A percentile compares a stretch with the other conserved stretches of the same genome.
These are phyloP conservation scores for Basidioascus undulatus DNA, from an alignment of 768 basidiomycete genomes.

Conservation along the genomic window DNA sequence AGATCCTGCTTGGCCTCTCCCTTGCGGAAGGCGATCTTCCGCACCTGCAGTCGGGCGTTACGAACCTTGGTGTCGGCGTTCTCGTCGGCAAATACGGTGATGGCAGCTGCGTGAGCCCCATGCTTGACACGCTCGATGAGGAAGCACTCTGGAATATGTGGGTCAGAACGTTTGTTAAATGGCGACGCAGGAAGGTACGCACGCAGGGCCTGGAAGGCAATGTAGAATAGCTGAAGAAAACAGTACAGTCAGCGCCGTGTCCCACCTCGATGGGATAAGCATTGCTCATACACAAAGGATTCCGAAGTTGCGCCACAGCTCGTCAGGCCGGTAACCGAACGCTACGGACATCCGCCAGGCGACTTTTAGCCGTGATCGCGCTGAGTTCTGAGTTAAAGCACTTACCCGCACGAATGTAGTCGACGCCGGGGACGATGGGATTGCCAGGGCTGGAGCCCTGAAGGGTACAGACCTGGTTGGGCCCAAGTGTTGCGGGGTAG, in stretches of 20 bases:
- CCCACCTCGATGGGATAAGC: too few species aligned
- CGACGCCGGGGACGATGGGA: slow-evolving; percentile 28
- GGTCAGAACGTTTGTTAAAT: too few species aligned
- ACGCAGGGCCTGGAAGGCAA: slow-evolving; percentile 47
- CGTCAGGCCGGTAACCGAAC: slow-evolving; percentile 24
- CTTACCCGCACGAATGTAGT: slow-evolving; percentile 39
- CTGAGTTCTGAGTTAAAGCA: too few species aligned
- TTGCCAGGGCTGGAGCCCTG: too few species aligned
- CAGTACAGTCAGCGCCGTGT: too few species aligned
- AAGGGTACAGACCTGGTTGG: slow-evolving; percentile 60
- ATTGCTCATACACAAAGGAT: slow-evolving; percentile 46
- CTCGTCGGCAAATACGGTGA: slow-evolving; percentile 41
- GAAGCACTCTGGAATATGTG: too few species aligned
- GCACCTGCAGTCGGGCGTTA: slow-evolving; percentile 21
- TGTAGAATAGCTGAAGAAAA: too few species aligned
- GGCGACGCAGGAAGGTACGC: too few species aligned
- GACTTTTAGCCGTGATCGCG: too few species aligned
- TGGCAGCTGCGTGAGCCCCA: slow-evolving; percentile 27
- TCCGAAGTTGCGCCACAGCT: slow-evolving; percentile 39
- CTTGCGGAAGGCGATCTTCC: slow-evolving; percentile 25
- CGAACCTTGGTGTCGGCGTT: slow-evolving; percentile 23
- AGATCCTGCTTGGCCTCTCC: slow-evolving; percentile 25
- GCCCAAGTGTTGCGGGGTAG: slow-evolving; percentile 34
- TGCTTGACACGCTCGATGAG: slow-evolving; percentile 23
- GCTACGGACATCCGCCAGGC: too few species aligned